These are phyloP conservation scores for Tuber indicum DNA, from an alignment of 495 filamentous ascomycete genomes.

Conservation along the genomic window DNA sequence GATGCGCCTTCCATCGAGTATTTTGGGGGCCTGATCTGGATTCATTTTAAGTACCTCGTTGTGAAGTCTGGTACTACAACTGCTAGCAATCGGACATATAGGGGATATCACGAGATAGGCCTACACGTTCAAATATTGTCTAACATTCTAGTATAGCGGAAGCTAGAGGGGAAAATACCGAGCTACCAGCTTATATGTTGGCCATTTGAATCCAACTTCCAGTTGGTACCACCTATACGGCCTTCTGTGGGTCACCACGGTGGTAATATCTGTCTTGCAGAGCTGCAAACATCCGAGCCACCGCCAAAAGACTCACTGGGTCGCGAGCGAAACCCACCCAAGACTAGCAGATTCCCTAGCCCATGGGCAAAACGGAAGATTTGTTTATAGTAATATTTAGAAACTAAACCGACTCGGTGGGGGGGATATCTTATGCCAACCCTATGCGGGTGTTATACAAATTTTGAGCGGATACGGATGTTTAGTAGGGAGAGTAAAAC, in stretches of 20 bases:
- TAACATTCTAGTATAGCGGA: not conserved
- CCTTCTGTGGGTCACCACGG: not conserved
- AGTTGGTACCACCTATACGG: not conserved
- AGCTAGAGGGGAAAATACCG: not conserved
- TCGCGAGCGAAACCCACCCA: not conserved
- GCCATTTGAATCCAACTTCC: not conserved
- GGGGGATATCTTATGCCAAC: not conserved
- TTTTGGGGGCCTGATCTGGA: not conserved
- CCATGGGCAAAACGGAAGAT: not conserved
- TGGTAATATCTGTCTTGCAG: not conserved
- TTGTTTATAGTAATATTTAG: not conserved
- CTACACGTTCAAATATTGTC: not conserved
- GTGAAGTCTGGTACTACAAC: not conserved
- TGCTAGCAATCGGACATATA: not conserved
- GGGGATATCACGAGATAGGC: not conserved
- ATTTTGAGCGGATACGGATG: not conserved
- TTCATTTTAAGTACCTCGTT: not conserved
- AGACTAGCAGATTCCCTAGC: not conserved
- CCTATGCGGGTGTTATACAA: not conserved
- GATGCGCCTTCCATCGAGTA: not conserved
- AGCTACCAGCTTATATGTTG: not conserved
- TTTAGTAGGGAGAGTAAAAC: not conserved
- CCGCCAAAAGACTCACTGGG: not conserved
- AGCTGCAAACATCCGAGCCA: not conserved
- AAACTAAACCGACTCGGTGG: not conserved